Conservation (phyloP, 352 stramenopile genomes). For the Globisporangium parvum region DNA sequence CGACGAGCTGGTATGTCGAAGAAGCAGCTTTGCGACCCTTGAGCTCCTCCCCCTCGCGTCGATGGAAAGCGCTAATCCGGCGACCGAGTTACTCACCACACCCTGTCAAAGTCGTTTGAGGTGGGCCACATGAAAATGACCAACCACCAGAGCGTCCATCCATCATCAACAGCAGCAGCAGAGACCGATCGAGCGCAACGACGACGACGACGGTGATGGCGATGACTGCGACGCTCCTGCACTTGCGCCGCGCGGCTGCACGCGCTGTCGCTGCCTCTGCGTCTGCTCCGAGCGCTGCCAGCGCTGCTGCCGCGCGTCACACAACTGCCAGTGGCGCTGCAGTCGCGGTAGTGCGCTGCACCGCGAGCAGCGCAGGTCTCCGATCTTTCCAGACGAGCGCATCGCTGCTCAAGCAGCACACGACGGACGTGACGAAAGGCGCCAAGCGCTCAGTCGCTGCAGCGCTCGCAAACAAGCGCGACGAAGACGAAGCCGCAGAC, state of each 20-base stretch:
- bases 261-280: not conserved
- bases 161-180: not conserved
- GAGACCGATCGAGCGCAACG: not conserved
- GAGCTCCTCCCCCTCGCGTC: too few relatives aligned
- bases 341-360: not conserved
- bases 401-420: constrained; percentile 15
- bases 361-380: not conserved
- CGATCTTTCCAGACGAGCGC: constrained; percentile 16
- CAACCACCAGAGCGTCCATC: not conserved
- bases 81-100: too few relatives aligned
- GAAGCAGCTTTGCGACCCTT: too few relatives aligned
- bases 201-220: not conserved
- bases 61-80: too few relatives aligned
- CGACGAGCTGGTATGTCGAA: too few relatives aligned
- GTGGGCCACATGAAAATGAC: too few relatives aligned
- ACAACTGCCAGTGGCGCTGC: not conserved
- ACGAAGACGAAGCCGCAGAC: not conserved
- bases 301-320: not conserved
- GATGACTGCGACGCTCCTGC: constrained; percentile 10
- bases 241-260: constrained; percentile 9
- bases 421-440: constrained; percentile 14
- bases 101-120: too few relatives aligned
- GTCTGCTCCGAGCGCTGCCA: not conserved
- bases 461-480: constrained; percentile 6
- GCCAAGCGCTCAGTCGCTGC: constrained; percentile 12